Evolutionary conservation across 1,284 basidiomycete genomes (phyloP).

Genomic region (Tremellales sp.): DNA sequence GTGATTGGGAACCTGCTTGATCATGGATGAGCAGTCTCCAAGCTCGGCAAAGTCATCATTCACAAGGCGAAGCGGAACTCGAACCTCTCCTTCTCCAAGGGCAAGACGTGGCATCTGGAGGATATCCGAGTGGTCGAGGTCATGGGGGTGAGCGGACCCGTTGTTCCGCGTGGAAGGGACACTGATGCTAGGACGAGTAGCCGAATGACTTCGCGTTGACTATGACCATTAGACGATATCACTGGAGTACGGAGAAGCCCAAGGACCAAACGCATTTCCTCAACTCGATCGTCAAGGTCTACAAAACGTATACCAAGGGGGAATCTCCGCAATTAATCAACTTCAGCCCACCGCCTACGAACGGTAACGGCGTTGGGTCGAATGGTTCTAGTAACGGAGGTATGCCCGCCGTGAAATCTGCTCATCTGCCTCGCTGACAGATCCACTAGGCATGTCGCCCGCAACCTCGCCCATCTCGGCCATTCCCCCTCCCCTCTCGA

Average conservation of each 20-base stretch:
- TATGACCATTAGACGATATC: constrained; percentile 71
- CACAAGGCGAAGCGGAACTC: constrained; percentile 97
- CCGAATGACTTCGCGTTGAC: constrained; percentile 71
- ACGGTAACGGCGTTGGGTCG: not conserved
- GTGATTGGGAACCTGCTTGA: constrained; percentile 1
- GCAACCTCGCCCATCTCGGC: constrained; percentile 8
- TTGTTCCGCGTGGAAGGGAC: not conserved
- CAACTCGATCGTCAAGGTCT: constrained; percentile 64
- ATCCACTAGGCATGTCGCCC: not conserved
- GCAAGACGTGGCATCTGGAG: constrained; percentile 89
- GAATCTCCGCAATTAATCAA: constrained; percentile 49
- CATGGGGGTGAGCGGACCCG: constrained; percentile 58
- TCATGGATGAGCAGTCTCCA: constrained; percentile 56
- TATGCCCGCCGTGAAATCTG: not conserved
- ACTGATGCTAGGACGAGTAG: constrained; percentile 47
- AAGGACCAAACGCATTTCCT: constrained; percentile 71
- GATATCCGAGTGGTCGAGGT: constrained; percentile 79
- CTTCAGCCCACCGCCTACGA: constrained; percentile 21
- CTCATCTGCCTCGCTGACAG: constrained; percentile 3
- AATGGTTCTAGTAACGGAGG: constrained; percentile 1
- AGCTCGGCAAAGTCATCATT: constrained; percentile 64
- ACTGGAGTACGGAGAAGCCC: constrained; percentile 74
- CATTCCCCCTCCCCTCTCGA: constrained; percentile 6
- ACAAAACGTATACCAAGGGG: constrained; percentile 59
- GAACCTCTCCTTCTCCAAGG: constrained; percentile 92